phyloP scores from a whole-genome alignment of 2,329 filamentous ascomycete genomes.

The Pestalotiopsis sp. region DNA sequence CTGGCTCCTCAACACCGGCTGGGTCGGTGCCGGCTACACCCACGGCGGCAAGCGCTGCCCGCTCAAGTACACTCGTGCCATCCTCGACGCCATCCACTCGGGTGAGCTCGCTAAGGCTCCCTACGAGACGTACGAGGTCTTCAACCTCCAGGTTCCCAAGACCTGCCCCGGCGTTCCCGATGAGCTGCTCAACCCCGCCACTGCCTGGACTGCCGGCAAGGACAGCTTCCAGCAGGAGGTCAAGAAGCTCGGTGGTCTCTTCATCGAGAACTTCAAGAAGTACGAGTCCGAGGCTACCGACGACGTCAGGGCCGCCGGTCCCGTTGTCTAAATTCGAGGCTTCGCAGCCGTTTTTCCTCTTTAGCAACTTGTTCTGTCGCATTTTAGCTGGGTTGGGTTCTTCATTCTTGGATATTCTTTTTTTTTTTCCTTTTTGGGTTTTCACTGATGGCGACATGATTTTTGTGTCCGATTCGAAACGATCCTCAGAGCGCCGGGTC shows the following conservation, averaged over 20 bases:
- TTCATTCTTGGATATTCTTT: no score
- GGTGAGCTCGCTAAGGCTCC: conserved; percentile 91
- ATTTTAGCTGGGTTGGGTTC: background rate
- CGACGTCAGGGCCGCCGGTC: conserved; percentile 72
- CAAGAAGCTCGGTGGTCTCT: conserved; percentile 83
- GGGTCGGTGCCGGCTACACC: conserved; percentile 75
- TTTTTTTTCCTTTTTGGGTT: background rate
- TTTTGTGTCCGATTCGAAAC: background rate
- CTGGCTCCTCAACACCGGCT: conserved; percentile 85
- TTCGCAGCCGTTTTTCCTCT: background rate
- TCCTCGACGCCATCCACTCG: conserved; percentile 96
- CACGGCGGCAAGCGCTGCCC: conserved; percentile 96
- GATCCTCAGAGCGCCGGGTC: background rate
- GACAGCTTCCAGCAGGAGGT: conserved; percentile 87
- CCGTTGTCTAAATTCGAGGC: conserved; percentile 32
- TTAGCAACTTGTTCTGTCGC: background rate
- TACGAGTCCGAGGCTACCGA: conserved; percentile 81
- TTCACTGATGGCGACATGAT: background rate
- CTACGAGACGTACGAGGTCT: conserved; percentile 93
- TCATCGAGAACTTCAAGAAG: conserved; percentile 98
- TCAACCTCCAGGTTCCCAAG: conserved; percentile 97
- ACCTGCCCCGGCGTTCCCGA: conserved; percentile 83
- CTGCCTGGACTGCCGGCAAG: conserved; percentile 81
- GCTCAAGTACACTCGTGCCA: conserved; percentile 97
- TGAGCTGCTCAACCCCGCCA: conserved; percentile 92